Percentiles rank a stretch among this genome's conserved stretches.
These are phyloP conservation scores for Saturnispora gosingensis DNA, from an alignment of 805 yeast genomes.

Conservation along the genomic window DNA sequence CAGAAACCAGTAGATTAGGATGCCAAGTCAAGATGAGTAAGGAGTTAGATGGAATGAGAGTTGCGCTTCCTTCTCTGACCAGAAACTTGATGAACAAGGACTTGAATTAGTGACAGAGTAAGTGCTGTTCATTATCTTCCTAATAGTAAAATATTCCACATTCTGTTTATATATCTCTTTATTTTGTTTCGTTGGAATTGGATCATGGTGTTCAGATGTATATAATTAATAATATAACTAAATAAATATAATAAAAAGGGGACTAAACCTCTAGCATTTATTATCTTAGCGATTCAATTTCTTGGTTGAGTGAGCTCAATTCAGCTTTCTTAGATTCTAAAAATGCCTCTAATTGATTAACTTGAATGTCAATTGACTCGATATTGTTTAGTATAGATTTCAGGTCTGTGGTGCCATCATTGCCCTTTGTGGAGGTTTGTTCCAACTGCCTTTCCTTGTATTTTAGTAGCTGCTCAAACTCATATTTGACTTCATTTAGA, in stretches of 20 bases:
- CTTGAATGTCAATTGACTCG: conserved; percentile 68
- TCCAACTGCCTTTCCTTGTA: conserved; percentile 60
- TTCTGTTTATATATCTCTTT: not conserved
- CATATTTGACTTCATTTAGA: conserved; percentile 36
- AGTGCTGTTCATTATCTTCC: not conserved
- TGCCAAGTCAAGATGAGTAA: conserved; percentile 88
- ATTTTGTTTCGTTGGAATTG: not conserved
- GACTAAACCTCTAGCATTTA: too few species aligned
- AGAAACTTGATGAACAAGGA: conserved; percentile 81
- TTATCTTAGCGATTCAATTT: conserved; percentile 20
- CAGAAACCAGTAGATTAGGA: conserved; percentile 93
- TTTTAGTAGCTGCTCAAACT: conserved; percentile 72
- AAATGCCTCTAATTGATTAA: conserved; percentile 61
- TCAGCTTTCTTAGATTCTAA: conserved; percentile 53
- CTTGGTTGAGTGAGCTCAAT: conserved; percentile 38
- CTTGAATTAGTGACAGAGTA: conserved; percentile 33
- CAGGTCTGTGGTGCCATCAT: conserved; percentile 26
- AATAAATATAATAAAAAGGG: not conserved
- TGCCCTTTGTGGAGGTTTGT: conserved; percentile 25
- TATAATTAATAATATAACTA: not conserved
- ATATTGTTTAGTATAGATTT: conserved; percentile 52
- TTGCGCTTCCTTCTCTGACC: conserved; percentile 96
- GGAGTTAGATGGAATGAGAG: conserved; percentile 86
- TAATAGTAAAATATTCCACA: not conserved
- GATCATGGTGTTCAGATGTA: not conserved